These are phyloP conservation scores for Tuber calosporum DNA, from an alignment of 495 filamentous ascomycete species.

Conservation along the genomic window DNA sequence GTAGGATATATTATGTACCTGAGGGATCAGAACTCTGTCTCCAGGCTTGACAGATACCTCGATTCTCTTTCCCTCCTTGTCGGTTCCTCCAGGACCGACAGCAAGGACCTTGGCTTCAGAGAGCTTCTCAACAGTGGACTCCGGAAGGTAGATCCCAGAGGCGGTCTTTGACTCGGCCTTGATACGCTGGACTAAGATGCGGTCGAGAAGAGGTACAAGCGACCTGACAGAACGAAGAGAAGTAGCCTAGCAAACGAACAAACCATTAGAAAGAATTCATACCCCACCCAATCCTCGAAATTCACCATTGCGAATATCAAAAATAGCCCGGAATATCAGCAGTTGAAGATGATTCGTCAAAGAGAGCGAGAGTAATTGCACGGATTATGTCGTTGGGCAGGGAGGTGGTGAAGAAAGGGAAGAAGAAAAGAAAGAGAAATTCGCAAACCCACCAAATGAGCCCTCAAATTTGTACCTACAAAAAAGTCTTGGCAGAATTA, in stretches of 20 bases:
- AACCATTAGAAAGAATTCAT: background rate
- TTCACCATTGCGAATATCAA: background rate
- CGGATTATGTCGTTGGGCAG: background rate
- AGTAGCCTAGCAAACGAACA: constrained; percentile 47
- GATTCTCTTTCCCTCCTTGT: constrained; percentile 80
- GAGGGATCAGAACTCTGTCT: constrained; percentile 93
- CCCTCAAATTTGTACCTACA: constrained; percentile 8
- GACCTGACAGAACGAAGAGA: constrained; percentile 91
- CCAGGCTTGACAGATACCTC: constrained; percentile 70
- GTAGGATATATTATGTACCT: constrained; percentile 52
- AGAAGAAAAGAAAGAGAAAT: background rate
- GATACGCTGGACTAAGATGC: constrained; percentile 94
- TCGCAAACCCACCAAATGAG: background rate
- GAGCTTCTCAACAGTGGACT: constrained; percentile 93
- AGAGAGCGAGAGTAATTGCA: background rate
- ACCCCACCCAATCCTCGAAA: background rate
- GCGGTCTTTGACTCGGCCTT: constrained; percentile 96
- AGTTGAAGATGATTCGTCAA: background rate
- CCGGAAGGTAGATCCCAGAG: constrained; percentile 91
- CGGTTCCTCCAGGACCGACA: constrained; percentile 78
- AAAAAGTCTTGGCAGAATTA: constrained; percentile 38
- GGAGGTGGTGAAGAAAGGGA: background rate
- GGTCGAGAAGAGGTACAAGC: constrained; percentile 94
- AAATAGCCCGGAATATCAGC: background rate
- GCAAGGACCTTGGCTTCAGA: constrained; percentile 95